These are phyloP conservation scores for Polyrhizophydium stewartii DNA, from an alignment of 371 early-diverging fungal genomes.

Conservation along the genomic window DNA sequence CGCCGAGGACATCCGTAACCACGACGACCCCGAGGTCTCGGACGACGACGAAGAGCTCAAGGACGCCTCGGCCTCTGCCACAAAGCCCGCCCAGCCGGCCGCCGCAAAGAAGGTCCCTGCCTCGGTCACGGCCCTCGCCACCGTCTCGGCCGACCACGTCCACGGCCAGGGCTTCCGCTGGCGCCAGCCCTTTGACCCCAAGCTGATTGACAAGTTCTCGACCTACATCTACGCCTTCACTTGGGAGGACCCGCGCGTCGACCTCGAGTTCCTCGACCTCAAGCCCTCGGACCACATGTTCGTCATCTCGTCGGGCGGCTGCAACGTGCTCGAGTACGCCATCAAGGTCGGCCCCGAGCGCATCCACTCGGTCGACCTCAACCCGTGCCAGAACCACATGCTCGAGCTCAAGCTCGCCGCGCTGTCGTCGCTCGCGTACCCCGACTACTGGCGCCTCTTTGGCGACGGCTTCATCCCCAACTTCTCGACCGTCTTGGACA, in stretches of 20 bases:
- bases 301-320: conserved; percentile 83
- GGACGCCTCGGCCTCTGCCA: conserved; percentile 1
- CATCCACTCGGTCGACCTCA: conserved; percentile 83
- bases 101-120: conserved; percentile 3
- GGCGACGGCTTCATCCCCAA: conserved; percentile 65
- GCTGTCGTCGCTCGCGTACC: conserved; percentile 54
- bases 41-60: conserved; percentile 8
- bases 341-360: conserved; percentile 60
- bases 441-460: conserved; percentile 78
- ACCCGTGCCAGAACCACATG: conserved; percentile 85
- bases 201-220: conserved; percentile 62
- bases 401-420: conserved; percentile 78
- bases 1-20: neutral
- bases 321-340: conserved; percentile 81
- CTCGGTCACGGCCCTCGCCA: conserved; percentile 4
- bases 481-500: conserved; percentile 60
- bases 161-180: conserved; percentile 50
- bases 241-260: conserved; percentile 83
- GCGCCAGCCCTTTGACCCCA: conserved; percentile 67
- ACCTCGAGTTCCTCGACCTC: conserved; percentile 65
- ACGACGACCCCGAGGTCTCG: conserved; percentile 12
- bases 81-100: neutral
- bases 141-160: conserved; percentile 32
- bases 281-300: conserved; percentile 65
- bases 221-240: conserved; percentile 86